Conservation (phyloP, 371 early-diverging fungal species). For the Sporodiniella umbellata region DNA sequence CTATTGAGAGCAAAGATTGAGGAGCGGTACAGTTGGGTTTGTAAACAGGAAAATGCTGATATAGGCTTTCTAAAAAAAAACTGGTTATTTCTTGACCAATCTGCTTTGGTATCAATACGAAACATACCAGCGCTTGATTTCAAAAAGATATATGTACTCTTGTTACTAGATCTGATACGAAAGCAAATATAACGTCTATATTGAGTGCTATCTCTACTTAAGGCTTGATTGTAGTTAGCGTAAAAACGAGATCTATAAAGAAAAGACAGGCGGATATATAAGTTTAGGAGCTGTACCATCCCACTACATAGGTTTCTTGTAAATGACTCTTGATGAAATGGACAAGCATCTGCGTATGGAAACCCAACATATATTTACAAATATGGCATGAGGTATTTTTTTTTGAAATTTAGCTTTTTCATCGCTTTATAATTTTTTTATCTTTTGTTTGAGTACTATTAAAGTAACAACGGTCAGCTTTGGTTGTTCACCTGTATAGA, state of each 20-base stretch:
- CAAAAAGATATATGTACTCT: slow-evolving; percentile 4
- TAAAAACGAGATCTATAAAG: slow-evolving; percentile 3
- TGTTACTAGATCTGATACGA: slow-evolving; percentile 7
- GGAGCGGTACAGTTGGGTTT: not conserved
- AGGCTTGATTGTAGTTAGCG: slow-evolving; percentile 12
- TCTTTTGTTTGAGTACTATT: too few relatives aligned
- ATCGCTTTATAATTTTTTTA: too few relatives aligned
- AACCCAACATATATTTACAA: too few relatives aligned
- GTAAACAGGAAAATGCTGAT: slow-evolving; percentile 1
- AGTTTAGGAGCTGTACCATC: slow-evolving; percentile 6
- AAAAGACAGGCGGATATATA: slow-evolving; percentile 5
- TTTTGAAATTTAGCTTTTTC: too few relatives aligned
- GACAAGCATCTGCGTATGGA: slow-evolving; percentile 11
- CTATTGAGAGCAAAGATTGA: slow-evolving; percentile 2
- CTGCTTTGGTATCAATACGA: slow-evolving; percentile 11
- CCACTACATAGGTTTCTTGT: slow-evolving; percentile 12
- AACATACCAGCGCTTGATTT: slow-evolving; percentile 5
- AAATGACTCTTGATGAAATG: slow-evolving; percentile 13
- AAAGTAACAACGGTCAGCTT: too few relatives aligned
- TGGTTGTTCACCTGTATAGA: too few relatives aligned
- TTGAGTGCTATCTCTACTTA: slow-evolving; percentile 10
- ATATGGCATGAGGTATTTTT: too few relatives aligned
- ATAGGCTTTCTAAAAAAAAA: not conserved
- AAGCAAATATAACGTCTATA: slow-evolving; percentile 14
- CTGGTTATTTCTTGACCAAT: slow-evolving; percentile 5